These are phyloP conservation scores for Ceratocystis eucalypticola DNA, from an alignment of 2,329 filamentous ascomycete species.

Conservation along the genomic window DNA sequence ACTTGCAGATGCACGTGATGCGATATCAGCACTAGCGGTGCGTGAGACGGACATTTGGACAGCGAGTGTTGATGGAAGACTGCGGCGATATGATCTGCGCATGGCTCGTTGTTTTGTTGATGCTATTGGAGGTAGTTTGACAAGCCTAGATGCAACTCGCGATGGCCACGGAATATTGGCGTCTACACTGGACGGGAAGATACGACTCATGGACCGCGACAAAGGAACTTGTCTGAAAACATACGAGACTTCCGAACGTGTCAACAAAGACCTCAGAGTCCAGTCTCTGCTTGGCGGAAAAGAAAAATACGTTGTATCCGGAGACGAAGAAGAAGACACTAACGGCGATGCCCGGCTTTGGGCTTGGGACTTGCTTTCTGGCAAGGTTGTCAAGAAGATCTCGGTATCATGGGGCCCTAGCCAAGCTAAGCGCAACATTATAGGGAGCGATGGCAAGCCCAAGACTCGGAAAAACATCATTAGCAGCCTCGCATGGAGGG, in stretches of 20 bases:
- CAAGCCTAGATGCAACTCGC: slow-evolving; percentile 55
- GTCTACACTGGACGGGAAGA: slow-evolving; percentile 58
- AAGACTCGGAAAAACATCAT: slow-evolving; percentile 47
- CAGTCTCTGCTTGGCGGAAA: slow-evolving; percentile 60
- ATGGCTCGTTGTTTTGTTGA: slow-evolving; percentile 59
- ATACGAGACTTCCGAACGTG: slow-evolving; percentile 45
- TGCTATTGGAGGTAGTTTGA: slow-evolving; percentile 58
- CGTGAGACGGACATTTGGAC: slow-evolving; percentile 47
- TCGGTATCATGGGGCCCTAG: slow-evolving; percentile 42
- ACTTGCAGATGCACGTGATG: slow-evolving; percentile 59
- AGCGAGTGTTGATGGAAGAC: slow-evolving; percentile 72
- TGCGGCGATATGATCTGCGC: slow-evolving; percentile 70
- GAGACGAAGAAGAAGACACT: slow-evolving; percentile 49
- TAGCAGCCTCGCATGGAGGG: slow-evolving; percentile 50
- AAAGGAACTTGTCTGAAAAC: slow-evolving; percentile 60
- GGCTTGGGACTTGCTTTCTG: slow-evolving; percentile 75
- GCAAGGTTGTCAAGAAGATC: slow-evolving; percentile 51
- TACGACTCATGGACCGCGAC: slow-evolving; percentile 69
- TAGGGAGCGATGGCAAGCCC: slow-evolving; percentile 47
- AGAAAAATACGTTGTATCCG: slow-evolving; percentile 66
- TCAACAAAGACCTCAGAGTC: slow-evolving; percentile 60
- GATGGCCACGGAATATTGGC: slow-evolving; percentile 65
- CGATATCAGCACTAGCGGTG: slow-evolving; percentile 40
- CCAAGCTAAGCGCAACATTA: slow-evolving; percentile 37
- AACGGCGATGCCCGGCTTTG: slow-evolving; percentile 43